Percentiles rank a stretch among this genome's conserved stretches.
These are phyloP conservation scores for Sugiyamaella boreocaroliniensis DNA, from an alignment of 805 yeast species.

Conservation along the genomic window DNA sequence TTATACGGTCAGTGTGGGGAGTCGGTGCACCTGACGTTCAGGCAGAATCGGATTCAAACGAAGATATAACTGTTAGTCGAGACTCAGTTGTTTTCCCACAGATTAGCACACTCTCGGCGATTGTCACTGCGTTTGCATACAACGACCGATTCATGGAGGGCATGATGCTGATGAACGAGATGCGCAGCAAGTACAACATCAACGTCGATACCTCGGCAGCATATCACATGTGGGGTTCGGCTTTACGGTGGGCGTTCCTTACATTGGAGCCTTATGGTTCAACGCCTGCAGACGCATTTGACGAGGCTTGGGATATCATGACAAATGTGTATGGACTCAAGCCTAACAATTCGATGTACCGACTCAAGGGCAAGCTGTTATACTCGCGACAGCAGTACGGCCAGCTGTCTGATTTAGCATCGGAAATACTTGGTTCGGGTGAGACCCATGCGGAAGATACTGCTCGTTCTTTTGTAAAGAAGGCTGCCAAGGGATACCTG, in stretches of 20 bases:
- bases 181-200: slow-evolving; percentile 15
- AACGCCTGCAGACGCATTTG: slow-evolving; percentile 8
- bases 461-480: neutral
- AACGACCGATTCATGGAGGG: slow-evolving; percentile 23
- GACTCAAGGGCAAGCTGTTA: slow-evolving; percentile 3
- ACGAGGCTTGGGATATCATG: slow-evolving; percentile 7
- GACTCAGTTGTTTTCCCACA: slow-evolving; percentile 18
- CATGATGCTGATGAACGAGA: slow-evolving; percentile 12
- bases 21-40: slow-evolving; percentile 1
- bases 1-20: slow-evolving; percentile 28
- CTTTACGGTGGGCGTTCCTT: slow-evolving; percentile 19
- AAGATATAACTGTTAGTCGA: neutral
- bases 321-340: slow-evolving; percentile 1
- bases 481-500: slow-evolving; percentile 6
- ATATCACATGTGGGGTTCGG: slow-evolving; percentile 20
- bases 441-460: slow-evolving; percentile 3
- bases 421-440: neutral
- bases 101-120: slow-evolving; percentile 20
- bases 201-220: slow-evolving; percentile 15
- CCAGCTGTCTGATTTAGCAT: neutral
- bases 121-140: slow-evolving; percentile 25
- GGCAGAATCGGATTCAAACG: neutral
- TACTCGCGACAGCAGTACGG: neutral
- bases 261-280: slow-evolving; percentile 3
- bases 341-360: slow-evolving; percentile 10